phyloP scores from a whole-genome alignment of 2,329 filamentous ascomycete species.

The Aspergillus flavus region DNA sequence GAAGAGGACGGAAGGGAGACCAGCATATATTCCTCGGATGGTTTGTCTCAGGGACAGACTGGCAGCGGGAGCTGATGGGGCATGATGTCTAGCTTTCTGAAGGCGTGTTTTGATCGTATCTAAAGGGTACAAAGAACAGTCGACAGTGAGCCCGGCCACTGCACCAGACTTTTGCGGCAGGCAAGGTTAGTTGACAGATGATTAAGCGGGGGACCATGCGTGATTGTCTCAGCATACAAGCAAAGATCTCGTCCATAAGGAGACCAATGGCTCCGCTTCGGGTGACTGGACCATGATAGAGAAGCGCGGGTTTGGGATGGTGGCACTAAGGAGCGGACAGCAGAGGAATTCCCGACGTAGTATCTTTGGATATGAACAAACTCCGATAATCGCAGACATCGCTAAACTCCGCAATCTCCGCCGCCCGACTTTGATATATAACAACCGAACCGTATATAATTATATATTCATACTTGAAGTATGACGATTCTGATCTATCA shows the following conservation, averaged over 20 bases:
- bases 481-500: too few relatives aligned
- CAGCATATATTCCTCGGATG: slow-evolving; percentile 89
- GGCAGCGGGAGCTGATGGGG: slow-evolving; percentile 54
- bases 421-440: slow-evolving; percentile 5
- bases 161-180: slow-evolving; percentile 68
- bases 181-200: slow-evolving; percentile 9
- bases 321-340: background rate
- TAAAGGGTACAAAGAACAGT: slow-evolving; percentile 94
- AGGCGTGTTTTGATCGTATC: slow-evolving; percentile 98
- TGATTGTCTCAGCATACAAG: slow-evolving; percentile 30
- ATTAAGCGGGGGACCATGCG: background rate
- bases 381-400: slow-evolving; percentile 22
- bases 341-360: slow-evolving; percentile 9
- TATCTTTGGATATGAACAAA: slow-evolving; percentile 10
- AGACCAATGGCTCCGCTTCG: slow-evolving; percentile 39
- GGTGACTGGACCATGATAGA: slow-evolving; percentile 30
- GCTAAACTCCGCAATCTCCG: slow-evolving; percentile 29
- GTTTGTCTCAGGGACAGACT: slow-evolving; percentile 81
- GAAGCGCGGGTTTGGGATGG: background rate
- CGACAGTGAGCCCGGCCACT: slow-evolving; percentile 91
- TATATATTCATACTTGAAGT: too few relatives aligned
- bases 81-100: slow-evolving; percentile 66
- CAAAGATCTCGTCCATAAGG: slow-evolving; percentile 48
- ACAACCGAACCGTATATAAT: too few relatives aligned
- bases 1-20: slow-evolving; percentile 84